A percentile compares a stretch with the other conserved stretches of the same genome.
Conservation (phyloP, 1,284 basidiomycete genomes). For the Phlebopus sp. region DNA sequence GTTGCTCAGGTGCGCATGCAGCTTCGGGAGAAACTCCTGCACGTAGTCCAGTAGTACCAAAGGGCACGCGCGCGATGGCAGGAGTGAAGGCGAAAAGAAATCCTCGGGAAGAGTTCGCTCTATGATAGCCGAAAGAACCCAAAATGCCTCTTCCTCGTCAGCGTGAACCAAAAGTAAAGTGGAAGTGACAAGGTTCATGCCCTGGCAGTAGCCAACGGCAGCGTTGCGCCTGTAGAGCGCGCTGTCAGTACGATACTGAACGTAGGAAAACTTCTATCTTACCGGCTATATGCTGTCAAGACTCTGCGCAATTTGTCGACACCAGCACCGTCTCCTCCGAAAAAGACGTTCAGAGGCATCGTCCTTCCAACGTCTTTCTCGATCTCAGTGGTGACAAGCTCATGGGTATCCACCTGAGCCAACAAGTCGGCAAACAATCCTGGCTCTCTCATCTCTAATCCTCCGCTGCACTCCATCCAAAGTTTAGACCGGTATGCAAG, state of each 20-base stretch:
- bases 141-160: constrained; percentile 95
- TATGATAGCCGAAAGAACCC: constrained; percentile 89
- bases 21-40: constrained; percentile 70
- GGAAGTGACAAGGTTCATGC: constrained; percentile 95
- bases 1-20: constrained; percentile 72
- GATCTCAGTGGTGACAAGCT: constrained; percentile 73
- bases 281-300: constrained; percentile 90
- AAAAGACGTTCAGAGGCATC: constrained; percentile 96
- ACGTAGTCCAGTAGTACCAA: constrained; percentile 88
- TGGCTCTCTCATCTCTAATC: constrained; percentile 87
- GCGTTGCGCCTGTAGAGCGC: constrained; percentile 65
- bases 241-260: neutral
- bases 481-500: constrained; percentile 85
- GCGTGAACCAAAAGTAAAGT: constrained; percentile 91
- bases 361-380: constrained; percentile 94
- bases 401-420: constrained; percentile 51
- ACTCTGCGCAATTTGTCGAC: constrained; percentile 90
- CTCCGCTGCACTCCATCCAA: constrained; percentile 92
- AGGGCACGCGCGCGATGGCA: constrained; percentile 92
- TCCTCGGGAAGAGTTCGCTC: constrained; percentile 81
- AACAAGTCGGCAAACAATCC: constrained; percentile 88
- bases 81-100: constrained; percentile 80
- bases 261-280: constrained; percentile 28
- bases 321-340: constrained; percentile 92
- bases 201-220: constrained; percentile 85